Evolutionary conservation across 768 basidiomycete genomes (phyloP), one percentile per base, ranked within the genome.

Genomic region (Asterophora parasitica): DNA sequence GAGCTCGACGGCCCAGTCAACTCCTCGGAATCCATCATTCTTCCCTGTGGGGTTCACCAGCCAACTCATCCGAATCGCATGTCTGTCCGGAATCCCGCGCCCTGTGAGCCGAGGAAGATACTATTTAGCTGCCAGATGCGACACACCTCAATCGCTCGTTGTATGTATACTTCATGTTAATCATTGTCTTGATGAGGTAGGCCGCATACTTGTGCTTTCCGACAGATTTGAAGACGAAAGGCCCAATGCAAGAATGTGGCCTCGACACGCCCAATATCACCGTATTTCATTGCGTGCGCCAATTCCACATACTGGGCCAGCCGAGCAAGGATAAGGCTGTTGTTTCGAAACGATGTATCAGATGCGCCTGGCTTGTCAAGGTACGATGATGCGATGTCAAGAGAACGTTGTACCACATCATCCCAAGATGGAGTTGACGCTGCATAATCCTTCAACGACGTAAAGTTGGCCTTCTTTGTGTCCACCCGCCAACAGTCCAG

Each of bases 201-300:
- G 50, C 45, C 0, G 60, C 46, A 43, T 63, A 63, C 33, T 61
- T 63, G 31, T 62, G 67, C 49, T 71, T 71, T 9, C 64, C 59
- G 6, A 44, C 44, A 0, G 52, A 60, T 26, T 57, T 52, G 57
- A 67, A 68, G 4, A 70, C 51, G 3, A 38, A 46, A 3, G n/a
- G 61, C 58, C 65, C 67, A 70, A 0, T 50, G 52, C 11, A 55
- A 8, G 30, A 68, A 55, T 2, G 51, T 46, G 1, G 50, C 31
- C 46, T 68, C 65, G 2, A 69, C 55, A 1, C 63, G 51, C 0
- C 68, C 65, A 40, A 71, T 65, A 43, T 69, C 69, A 7, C 61
- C 57, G 15, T 44, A 10, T 26, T 63, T 61, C 58, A 63, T 61
- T 0, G 60, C 57, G 38, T 64, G 49, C 0, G 54, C 49, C 4